Evolutionary conservation across 306 rosid species (phyloP), one percentile per base, ranked within the genome.

Genomic region (Trichosanthes cucumerina): DNA sequence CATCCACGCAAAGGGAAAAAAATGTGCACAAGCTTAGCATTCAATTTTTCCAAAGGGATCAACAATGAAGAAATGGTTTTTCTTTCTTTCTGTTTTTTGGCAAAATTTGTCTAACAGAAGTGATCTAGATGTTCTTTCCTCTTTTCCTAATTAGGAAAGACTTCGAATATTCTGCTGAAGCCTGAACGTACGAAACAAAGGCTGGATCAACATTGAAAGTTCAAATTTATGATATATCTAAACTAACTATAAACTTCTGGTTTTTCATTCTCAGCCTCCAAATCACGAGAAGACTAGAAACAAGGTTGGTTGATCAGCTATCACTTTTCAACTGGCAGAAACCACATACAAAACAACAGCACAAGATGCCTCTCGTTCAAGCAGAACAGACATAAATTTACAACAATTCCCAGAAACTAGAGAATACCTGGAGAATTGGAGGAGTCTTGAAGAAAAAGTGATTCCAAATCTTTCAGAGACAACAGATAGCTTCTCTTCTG

Each of bases 381-480:
- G 68, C 68, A 31, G 69, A 62, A 85, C 50, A 81, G 58, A 83
- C 21, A 44, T 15, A 11, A 77, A 38, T 31, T 21, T 24, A 79
- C 5, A 39, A 66, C 13, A 26, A 65, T 33, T 80, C 62, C 9
- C 49, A 59, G 31, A 56, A 50, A 76, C 18, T 31, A 59, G 11
- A 14, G 23, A 19, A 60, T 28, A 83, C 88, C 88, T 52, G 88
- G 36, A 53, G 75, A 49, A 52, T 1, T 46, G 2, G 76, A 16
- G 71, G 81, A 74, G 69, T 44, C 72, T 50, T 64, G 38, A 66
- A 64, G 76, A 14, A 54, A n/a, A 18, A 79, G 81, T 18, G 76
- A 64, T 79, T 79, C 81, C 34, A 66, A 65, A 18, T 77, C 84
- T 21, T 81, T 65, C 53, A 77, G 9, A 8, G 81, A 63, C 36